These are phyloP conservation scores for sunflower (Helianthus annuus) DNA, from an alignment of 129 eudicot species.

Conservation along the genomic window HanXRQr2.0-SUNRISE NC_035449.2:157494633-157495132, in stretches of 20 bases:
- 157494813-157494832: neutral
- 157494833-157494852: neutral
- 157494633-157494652: constrained; percentile 89
- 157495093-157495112: constrained; percentile 40
- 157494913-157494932: constrained; percentile 54
- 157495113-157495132: constrained; percentile 71
- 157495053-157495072: constrained; percentile 50
- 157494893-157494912: neutral
- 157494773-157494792: neutral
- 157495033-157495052: constrained; percentile 5
- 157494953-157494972: constrained; percentile 54
- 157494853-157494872: too few relatives aligned
- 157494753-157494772: neutral
- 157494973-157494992: constrained; percentile 63
- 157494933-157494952: constrained; percentile 80
- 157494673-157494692: constrained; percentile 66
- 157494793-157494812: neutral
- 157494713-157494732: too few relatives aligned
- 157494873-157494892: neutral
- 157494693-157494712: neutral
- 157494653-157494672: constrained; percentile 73
- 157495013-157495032: constrained; percentile 43
- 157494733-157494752: neutral
- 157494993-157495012: constrained; percentile 14
- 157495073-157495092: constrained; percentile 41